Percentiles rank a stretch among this genome's conserved stretches.
phyloP scores from a whole-genome alignment of 306 rosid genomes.

The Cucumis cinereus region DNA sequence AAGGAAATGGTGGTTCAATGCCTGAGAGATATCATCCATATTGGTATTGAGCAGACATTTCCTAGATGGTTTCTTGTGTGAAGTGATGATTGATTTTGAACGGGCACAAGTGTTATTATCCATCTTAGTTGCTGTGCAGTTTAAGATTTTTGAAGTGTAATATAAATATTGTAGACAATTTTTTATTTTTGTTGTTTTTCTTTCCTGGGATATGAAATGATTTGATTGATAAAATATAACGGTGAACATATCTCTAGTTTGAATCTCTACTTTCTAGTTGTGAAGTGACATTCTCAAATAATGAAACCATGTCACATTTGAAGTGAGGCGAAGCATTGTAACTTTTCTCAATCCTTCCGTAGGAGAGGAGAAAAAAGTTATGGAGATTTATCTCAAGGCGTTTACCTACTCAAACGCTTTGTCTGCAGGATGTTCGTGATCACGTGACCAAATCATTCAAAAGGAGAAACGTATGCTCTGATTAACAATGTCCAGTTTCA shows the following conservation, averaged over 20 bases:
- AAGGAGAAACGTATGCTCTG: background rate
- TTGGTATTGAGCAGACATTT: conserved; percentile 15
- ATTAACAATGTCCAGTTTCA: background rate
- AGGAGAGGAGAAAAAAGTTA: background rate
- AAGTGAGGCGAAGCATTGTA: background rate
- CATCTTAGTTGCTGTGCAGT: background rate
- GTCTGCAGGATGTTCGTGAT: background rate
- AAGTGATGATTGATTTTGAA: background rate
- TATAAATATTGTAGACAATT: background rate
- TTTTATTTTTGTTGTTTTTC: background rate
- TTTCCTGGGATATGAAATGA: background rate
- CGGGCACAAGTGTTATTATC: background rate
- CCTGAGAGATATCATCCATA: conserved; percentile 50
- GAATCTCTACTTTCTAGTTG: background rate
- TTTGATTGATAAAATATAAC: background rate
- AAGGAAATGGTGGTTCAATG: conserved; percentile 22
- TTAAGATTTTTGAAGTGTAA: background rate
- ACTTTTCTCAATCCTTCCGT: background rate
- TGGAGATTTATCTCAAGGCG: background rate
- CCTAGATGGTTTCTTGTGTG: background rate
- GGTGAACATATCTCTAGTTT: background rate
- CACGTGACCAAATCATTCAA: background rate
- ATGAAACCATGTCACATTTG: background rate
- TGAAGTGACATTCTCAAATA: background rate
- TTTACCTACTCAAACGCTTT: background rate